phyloP scores from a whole-genome alignment of 1,284 basidiomycete species.

The Schizophyllum commune region DNA sequence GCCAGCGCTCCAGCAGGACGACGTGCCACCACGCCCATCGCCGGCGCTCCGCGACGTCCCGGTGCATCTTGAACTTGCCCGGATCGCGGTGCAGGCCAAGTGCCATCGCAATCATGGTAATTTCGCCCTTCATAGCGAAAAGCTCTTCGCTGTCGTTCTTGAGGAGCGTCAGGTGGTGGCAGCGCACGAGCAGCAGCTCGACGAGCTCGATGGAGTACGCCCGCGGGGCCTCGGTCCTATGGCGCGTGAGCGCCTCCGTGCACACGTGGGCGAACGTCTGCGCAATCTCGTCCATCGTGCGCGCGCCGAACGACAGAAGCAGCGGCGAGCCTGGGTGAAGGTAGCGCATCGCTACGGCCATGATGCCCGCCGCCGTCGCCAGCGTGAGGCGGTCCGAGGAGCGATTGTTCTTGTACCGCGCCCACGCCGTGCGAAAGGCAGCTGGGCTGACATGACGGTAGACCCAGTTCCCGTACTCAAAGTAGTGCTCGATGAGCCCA shows the following conservation, averaged over 20 bases:
- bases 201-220: slow-evolving; percentile 69
- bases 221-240: slow-evolving; percentile 44
- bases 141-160: slow-evolving; percentile 74
- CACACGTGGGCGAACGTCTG: slow-evolving; percentile 61
- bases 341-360: slow-evolving; percentile 66
- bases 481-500: slow-evolving; percentile 65
- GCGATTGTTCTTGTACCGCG: slow-evolving; percentile 57
- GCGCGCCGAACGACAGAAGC: slow-evolving; percentile 42
- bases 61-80: slow-evolving; percentile 59
- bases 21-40: slow-evolving; percentile 87
- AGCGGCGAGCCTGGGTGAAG: slow-evolving; percentile 51
- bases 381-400: slow-evolving; percentile 62
- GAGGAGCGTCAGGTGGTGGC: slow-evolving; percentile 61
- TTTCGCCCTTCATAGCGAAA: slow-evolving; percentile 64
- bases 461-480: slow-evolving; percentile 80
- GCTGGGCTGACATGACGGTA: slow-evolving; percentile 65
- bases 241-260: slow-evolving; percentile 54
- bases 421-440: slow-evolving; percentile 58
- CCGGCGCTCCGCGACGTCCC: slow-evolving; percentile 61
- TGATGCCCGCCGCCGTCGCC: slow-evolving; percentile 60
- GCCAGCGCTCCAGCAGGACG: slow-evolving; percentile 74
- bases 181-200: slow-evolving; percentile 59
- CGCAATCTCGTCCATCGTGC: slow-evolving; percentile 49
- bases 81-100: slow-evolving; percentile 81
- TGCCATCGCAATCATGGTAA: slow-evolving; percentile 64